phyloP scores from a whole-genome alignment of 2,329 filamentous ascomycete species.

The Chrysoporthe deuterocubensis region DNA sequence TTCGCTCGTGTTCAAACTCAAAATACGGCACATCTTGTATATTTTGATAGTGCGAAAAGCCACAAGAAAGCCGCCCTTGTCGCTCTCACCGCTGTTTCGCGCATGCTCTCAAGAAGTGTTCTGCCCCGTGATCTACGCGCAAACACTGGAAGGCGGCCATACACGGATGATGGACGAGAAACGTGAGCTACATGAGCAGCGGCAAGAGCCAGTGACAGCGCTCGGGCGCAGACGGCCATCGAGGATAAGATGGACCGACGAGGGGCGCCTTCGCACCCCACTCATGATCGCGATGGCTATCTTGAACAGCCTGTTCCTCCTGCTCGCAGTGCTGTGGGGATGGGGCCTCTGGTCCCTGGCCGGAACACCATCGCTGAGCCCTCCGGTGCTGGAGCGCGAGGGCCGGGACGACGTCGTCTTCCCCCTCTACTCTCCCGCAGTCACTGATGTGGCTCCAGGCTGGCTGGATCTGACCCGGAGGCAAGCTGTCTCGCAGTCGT shows the following conservation, averaged over 20 bases:
- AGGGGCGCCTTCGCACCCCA: not conserved
- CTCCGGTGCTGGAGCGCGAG: not conserved
- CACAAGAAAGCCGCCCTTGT: not conserved
- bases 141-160: not conserved
- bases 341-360: not conserved
- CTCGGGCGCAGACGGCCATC: not conserved
- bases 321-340: not conserved
- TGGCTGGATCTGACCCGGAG: not conserved
- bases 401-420: not conserved
- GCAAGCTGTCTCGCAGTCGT: not conserved
- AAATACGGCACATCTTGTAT: not conserved
- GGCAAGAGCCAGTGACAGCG: not conserved
- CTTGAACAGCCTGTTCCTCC: constrained; percentile 12
- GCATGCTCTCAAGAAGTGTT: not conserved
- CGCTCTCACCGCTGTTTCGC: not conserved
- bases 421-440: not conserved
- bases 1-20: not conserved
- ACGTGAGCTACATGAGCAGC: not conserved
- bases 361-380: not conserved
- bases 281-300: not conserved
- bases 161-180: not conserved
- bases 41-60: not conserved
- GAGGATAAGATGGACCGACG: constrained; percentile 12
- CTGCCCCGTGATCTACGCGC: not conserved
- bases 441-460: not conserved